These are phyloP conservation scores for Eucalyptus coolabah DNA, from an alignment of 345 rosid species.

Conservation along the genomic window DNA sequence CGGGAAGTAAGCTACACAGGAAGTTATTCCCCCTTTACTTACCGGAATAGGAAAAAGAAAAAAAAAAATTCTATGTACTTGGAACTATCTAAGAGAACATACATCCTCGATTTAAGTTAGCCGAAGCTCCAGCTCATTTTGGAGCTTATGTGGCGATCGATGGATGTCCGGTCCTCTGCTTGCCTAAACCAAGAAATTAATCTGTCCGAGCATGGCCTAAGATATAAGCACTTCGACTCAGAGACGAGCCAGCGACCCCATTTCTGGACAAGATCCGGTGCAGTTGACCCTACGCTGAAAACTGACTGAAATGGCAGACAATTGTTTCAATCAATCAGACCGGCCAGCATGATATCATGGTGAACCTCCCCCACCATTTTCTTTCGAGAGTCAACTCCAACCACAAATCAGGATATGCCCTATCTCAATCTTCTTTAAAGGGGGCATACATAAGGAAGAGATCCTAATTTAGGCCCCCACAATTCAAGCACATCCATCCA, in stretches of 20 bases:
- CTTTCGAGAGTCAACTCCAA: constrained; percentile 4
- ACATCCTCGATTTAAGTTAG: background rate
- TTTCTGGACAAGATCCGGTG: background rate
- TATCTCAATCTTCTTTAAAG: constrained; percentile 1
- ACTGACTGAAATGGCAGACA: constrained; percentile 33
- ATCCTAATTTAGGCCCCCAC: constrained; percentile 1
- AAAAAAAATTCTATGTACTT: background rate
- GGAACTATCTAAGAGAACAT: background rate
- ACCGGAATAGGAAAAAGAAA: background rate
- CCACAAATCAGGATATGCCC: constrained; percentile 21
- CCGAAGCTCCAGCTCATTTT: background rate
- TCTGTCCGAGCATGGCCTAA: background rate
- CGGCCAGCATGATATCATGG: constrained; percentile 8
- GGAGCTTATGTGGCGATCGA: background rate
- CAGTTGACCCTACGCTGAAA: background rate
- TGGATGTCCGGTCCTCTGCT: background rate
- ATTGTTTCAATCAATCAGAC: constrained; percentile 23
- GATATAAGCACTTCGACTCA: background rate
- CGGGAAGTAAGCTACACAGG: background rate
- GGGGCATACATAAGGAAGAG: background rate
- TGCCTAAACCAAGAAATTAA: background rate
- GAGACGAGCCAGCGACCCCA: background rate
- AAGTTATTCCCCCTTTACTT: background rate
- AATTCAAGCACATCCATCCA: background rate
- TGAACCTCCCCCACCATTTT: constrained; percentile 27